These are phyloP conservation scores for Cladophialophora chaetospira DNA, from an alignment of 2,329 filamentous ascomycete genomes.

Conservation along the genomic window DNA sequence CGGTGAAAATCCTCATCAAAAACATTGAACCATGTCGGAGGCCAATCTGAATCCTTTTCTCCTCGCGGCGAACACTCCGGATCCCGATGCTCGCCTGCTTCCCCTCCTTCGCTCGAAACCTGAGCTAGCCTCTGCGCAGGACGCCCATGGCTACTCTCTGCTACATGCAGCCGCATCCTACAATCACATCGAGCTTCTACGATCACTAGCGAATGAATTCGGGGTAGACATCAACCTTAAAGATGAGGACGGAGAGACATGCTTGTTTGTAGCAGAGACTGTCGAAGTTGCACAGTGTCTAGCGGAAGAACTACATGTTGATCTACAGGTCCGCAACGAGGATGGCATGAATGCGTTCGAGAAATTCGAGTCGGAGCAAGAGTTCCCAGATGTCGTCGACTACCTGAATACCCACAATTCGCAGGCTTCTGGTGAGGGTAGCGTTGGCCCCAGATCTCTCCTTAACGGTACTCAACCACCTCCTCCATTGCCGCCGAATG, in stretches of 20 bases:
- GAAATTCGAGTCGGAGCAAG: conserved; percentile 75
- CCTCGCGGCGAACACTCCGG: conserved; percentile 74
- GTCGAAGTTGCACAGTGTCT: conserved; percentile 75
- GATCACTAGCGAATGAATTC: conserved; percentile 73
- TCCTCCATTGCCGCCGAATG: conserved; percentile 70
- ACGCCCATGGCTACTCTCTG: conserved; percentile 91
- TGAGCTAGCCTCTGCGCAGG: conserved; percentile 74
- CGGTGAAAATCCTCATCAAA: not conserved
- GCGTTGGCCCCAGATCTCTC: conserved; percentile 26
- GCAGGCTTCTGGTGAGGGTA: conserved; percentile 38
- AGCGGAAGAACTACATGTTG: conserved; percentile 77
- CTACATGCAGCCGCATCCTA: conserved; percentile 93
- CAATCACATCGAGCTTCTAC: conserved; percentile 78
- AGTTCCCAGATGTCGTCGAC: conserved; percentile 72
- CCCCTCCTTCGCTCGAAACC: conserved; percentile 73
- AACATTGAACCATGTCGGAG: conserved; percentile 17
- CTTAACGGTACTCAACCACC: conserved; percentile 48
- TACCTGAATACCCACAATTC: conserved; percentile 60
- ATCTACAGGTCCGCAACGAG: conserved; percentile 65
- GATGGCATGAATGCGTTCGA: conserved; percentile 80
- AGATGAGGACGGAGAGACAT: conserved; percentile 91
- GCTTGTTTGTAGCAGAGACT: conserved; percentile 89
- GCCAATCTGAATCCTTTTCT: conserved; percentile 62
- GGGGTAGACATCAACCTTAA: conserved; percentile 75
- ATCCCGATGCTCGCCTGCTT: conserved; percentile 65